These are phyloP conservation scores for Auriscalpium orientale DNA, from an alignment of 768 basidiomycete genomes.

Conservation along the genomic window DNA sequence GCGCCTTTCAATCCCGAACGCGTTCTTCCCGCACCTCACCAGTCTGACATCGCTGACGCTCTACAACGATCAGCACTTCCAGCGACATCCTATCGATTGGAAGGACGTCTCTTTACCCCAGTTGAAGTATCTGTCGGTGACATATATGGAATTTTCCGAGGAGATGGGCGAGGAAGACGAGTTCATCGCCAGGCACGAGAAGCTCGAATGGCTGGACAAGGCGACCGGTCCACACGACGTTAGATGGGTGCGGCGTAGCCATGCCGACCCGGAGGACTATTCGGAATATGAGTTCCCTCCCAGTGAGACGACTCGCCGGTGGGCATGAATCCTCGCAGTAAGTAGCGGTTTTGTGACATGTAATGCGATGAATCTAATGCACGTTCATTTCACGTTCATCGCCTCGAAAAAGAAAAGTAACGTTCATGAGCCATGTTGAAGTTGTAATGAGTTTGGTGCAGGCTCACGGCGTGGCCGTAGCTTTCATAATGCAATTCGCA, in stretches of 20 bases:
- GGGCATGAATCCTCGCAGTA: not conserved
- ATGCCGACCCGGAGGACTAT: not conserved
- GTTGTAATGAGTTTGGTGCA: no score
- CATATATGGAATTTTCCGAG: not conserved
- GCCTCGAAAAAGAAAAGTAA: no score
- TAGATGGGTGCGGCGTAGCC: not conserved
- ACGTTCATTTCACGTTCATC: no score
- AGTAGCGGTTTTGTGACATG: no score
- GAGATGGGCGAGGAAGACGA: not conserved
- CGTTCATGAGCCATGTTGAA: no score
- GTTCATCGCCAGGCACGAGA: not conserved
- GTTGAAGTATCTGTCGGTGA: not conserved
- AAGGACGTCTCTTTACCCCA: not conserved
- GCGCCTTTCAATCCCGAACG: not conserved
- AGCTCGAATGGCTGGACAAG: not conserved
- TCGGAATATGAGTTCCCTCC: not conserved
- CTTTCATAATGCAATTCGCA: no score
- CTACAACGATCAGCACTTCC: not conserved
- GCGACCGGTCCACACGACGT: not conserved
- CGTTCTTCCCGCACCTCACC: not conserved
- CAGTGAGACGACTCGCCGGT: not conserved
- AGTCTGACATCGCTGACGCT: not conserved
- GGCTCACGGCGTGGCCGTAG: no score
- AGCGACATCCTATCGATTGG: not conserved
- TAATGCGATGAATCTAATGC: no score